phyloP scores from a whole-genome alignment of 139 green algal species.

The Parachlorella kessleri region DNA sequence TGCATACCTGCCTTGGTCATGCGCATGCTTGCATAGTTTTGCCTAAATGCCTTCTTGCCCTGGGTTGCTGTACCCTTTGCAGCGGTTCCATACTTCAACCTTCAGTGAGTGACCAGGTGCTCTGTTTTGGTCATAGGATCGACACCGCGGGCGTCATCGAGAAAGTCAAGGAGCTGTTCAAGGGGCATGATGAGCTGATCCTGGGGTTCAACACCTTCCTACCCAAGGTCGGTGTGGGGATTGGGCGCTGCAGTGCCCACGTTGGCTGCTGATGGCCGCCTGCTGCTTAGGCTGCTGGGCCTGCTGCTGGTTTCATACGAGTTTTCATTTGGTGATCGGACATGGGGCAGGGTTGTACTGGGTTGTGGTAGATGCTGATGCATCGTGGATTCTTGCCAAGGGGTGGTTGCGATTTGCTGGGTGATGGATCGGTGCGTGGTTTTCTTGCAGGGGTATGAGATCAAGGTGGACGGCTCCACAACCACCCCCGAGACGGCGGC shows the following conservation, averaged over 20 bases:
- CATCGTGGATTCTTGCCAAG: no score
- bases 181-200: constrained; percentile 94
- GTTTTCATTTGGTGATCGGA: no score
- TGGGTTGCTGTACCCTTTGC: no score
- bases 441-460: constrained; percentile 45
- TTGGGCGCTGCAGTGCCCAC: background rate
- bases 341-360: no score
- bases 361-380: no score
- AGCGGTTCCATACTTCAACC: background rate
- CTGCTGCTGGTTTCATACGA: no score
- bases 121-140: constrained; percentile 84
- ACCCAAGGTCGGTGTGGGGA: constrained; percentile 90
- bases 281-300: background rate
- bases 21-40: no score
- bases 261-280: background rate
- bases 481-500: background rate
- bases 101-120: no score
- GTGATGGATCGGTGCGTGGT: background rate
- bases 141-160: constrained; percentile 96
- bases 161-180: constrained; percentile 96
- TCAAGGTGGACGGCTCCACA: constrained; percentile 26
- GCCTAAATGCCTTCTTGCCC: no score
- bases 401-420: no score
- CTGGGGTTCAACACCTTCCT: constrained; percentile 99
- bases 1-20: no score